Evolutionary conservation across 1,139 yeast species (phyloP).

Genomic region (Spathaspora sp.): DNA sequence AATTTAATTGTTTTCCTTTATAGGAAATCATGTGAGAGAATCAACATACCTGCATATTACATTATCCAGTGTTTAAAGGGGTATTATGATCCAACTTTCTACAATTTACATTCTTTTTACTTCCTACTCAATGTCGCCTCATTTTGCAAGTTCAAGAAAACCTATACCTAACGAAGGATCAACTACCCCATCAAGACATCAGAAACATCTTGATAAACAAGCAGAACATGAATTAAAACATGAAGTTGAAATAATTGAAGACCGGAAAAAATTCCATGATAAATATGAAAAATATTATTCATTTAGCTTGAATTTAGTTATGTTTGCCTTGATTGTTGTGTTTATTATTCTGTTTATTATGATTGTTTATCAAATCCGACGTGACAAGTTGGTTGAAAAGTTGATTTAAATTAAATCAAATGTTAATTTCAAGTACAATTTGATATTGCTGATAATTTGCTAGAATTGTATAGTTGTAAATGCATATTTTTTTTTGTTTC

Average conservation of each 20-base stretch:
- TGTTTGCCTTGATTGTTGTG: background rate
- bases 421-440: too few relatives aligned
- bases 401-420: too few relatives aligned
- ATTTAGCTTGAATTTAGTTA: background rate
- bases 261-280: background rate
- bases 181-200: background rate
- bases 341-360: background rate
- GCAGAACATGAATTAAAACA: background rate
- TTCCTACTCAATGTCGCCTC: background rate
- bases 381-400: background rate
- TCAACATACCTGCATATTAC: too few relatives aligned
- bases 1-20: too few relatives aligned
- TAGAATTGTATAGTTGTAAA: too few relatives aligned
- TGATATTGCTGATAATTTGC: too few relatives aligned
- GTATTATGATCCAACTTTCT: background rate
- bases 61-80: too few relatives aligned
- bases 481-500: too few relatives aligned
- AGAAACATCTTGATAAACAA: background rate
- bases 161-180: background rate
- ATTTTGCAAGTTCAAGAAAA: background rate
- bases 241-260: background rate
- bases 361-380: background rate
- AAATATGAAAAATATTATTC: background rate
- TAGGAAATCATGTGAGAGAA: too few relatives aligned
- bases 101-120: background rate